Conservation (phyloP, 495 filamentous ascomycete genomes). For the Aeminium ludgeri region DNA sequence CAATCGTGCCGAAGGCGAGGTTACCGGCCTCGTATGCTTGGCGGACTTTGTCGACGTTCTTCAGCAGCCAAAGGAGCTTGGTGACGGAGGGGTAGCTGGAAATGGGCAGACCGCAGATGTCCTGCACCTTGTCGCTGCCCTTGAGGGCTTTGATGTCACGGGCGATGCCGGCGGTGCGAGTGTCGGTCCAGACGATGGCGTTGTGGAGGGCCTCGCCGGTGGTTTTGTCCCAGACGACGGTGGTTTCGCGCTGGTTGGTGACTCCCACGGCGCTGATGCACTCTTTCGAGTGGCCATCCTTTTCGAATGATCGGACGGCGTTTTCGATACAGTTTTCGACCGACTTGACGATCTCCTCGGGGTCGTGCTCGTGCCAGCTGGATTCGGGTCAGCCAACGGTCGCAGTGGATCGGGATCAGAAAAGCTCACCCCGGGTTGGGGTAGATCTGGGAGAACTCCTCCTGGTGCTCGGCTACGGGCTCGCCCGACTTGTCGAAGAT, state of each 20-base stretch:
- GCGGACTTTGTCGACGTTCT: slow-evolving; percentile 52
- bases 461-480: slow-evolving; percentile 73
- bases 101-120: slow-evolving; percentile 72
- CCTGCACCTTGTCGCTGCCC: slow-evolving; percentile 38
- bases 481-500: slow-evolving; percentile 73
- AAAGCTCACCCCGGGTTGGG: slow-evolving; percentile 67
- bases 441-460: slow-evolving; percentile 80
- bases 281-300: slow-evolving; percentile 45
- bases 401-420: no score
- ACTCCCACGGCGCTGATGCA: slow-evolving; percentile 79
- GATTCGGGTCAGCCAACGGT: no score
- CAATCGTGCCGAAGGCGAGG: slow-evolving; percentile 82
- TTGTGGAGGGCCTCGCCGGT: slow-evolving; percentile 78
- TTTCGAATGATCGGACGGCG: slow-evolving; percentile 12
- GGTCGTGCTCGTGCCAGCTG: slow-evolving; percentile 94
- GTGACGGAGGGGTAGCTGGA: slow-evolving; percentile 89
- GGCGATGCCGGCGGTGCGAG: slow-evolving; percentile 60
- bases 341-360: slow-evolving; percentile 57
- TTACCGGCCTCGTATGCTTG: slow-evolving; percentile 65
- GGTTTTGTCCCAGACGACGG: slow-evolving; percentile 72
- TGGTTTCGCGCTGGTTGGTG: slow-evolving; percentile 90
- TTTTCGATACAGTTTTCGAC: slow-evolving; percentile 62
- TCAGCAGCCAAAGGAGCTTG: slow-evolving; percentile 73
- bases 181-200: slow-evolving; percentile 90
- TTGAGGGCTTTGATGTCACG: slow-evolving; percentile 61